Evolutionary conservation across 2,329 filamentous ascomycete genomes (phyloP), one percentile per base, ranked within the genome.

Genomic region (Hypomyces perniciosus): DNA sequence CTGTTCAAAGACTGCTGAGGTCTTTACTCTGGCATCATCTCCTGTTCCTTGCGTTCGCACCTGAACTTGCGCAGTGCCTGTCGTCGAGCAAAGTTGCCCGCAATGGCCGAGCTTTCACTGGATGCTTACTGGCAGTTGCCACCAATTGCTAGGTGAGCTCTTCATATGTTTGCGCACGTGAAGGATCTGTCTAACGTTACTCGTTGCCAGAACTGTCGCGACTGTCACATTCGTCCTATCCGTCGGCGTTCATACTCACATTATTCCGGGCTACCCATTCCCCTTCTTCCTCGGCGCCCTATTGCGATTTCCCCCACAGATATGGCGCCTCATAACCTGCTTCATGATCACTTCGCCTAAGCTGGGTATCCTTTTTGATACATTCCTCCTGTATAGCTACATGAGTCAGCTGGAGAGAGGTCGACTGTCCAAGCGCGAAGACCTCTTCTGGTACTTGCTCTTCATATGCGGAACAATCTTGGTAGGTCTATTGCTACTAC

Each of bases 331-430:
- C 37, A 63, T 65, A 50, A 71, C 73, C 39, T 66, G 65, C 44
- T 76, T 75, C 57, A 58, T 75, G 28, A 54, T 76, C 54, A 70
- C 72, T 6, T 61, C 64, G 7, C 59, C 65, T 2, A 55, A 65
- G 6, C 56, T 77, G 42, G 62, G 71, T 41, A 76, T 90, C 57
- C 65, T 92, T 35, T 77, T 90, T 68, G 86, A 92, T 66, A 81
- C 87, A 45, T 91, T 88, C 69, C 84, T 76, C 48, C 60, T 93
- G 57, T 96, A 85, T 72, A 84, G 80, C 56, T 95, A 93, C 71
- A 73, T 86, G 60, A 86, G 80, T 64, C 79, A 83, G 57, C 73
- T 95, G 45, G 91, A 96, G 73, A 78, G 71, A 39, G 77, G 79
- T 57, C 87, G 88, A 53, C 92, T 96, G 66, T 71, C 76, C 39